Base-by-base conservation (phyloP, 2,329 filamentous ascomycete genomes). In the Pestalotiopsis sp. region DNA sequence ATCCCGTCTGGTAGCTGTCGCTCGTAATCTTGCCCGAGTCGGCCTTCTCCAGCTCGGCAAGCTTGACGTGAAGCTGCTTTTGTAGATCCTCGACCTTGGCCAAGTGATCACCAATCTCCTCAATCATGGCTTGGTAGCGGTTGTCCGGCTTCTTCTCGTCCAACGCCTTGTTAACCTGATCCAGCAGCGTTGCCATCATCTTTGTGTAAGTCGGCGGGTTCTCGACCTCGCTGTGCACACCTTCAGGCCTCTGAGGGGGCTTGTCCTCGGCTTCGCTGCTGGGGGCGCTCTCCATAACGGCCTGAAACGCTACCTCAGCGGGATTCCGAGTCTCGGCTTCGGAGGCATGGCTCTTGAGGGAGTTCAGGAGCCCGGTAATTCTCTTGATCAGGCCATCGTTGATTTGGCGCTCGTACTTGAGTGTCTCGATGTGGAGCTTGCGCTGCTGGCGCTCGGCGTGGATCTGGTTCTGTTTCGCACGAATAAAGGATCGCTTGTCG, bases 401-500 rank as follows among this genome's bases (percentile, higher is more conserved):
- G 84, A 99, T 91, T 76, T 93, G 89, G 71, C 93, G 91, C 82
- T 97, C 96, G 81, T 97, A 98, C 82, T 95, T 95, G 74, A 96
- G 87, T 6, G 94, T 96, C 75, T 93, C 91, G 79, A 99, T 98
- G 77, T 97, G 92, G 75, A 93, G 90, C 79, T 92, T 93, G 68
- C 96, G 92, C 76, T 97, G 92, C 73, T 91, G 86, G 67, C 96
- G 92, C 79, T 98, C 92, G 78, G 95, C 90, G 81, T 99, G 96
- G 76, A 99, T 99, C 83, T 99, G 95, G 75, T 91, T 92, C 84
- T 98, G 96, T 83, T 99, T 99, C 73, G 96, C 97, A 73, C 95
- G 93, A 80, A 99, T 99, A 82, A 99, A 99, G 70, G 95, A 98
- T 65, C 92, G 90, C 82, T 99, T 99, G 84, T 99, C 96, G 79